Evolutionary conservation across 306 rosid genomes (phyloP), one percentile per base, ranked within the genome.

Genomic region (Castanea crenata): DNA sequence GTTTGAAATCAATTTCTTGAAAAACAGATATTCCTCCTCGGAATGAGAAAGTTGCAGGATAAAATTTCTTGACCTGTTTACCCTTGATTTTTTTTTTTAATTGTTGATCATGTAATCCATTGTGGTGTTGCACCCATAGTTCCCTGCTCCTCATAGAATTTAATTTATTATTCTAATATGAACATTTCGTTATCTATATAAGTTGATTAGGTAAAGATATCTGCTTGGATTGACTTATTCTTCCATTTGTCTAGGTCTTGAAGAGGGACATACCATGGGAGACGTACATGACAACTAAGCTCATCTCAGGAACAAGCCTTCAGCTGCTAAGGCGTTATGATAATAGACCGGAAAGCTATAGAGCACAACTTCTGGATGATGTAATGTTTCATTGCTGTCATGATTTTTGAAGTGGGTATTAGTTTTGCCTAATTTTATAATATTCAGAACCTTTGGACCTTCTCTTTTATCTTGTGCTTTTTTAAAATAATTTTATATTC

Each of bases 221-320:
- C 31, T 52, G 32, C 49, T 35, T 58, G n/a, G 13, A 55, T 69
- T 79, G 69, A 78, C 29, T 73, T 59, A 72, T 55, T 69, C 49
- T 46, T 32, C 51, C 77, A 25, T 89, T 78, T 56, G 12, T 78
- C 13, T 54, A 85, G 99, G 99, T 91, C 78, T 83, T 95, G 81
- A 89, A 81, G 54, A 91, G 96, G 82, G 99, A 95, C 85, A 95
- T 95, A 65, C 99, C 98, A 74, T 95, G 98, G 99, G 99, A 95
- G 87, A 91, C 97, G 4, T 95, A 95, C 92, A 92, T 95, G 98
- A 84, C 92, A 2, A 92, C 97, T 14, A 95, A 95, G 89, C 92
- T 92, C 69, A 95, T 95, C 85, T 85, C 96, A 6, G 92, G 99
- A 57, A 95, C 97, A 5, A 87, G 88, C 85, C 98, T 95, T 86